Base-by-base conservation (phyloP, 257 asterid genomes). In the Primulina huaijiensis region DNA sequence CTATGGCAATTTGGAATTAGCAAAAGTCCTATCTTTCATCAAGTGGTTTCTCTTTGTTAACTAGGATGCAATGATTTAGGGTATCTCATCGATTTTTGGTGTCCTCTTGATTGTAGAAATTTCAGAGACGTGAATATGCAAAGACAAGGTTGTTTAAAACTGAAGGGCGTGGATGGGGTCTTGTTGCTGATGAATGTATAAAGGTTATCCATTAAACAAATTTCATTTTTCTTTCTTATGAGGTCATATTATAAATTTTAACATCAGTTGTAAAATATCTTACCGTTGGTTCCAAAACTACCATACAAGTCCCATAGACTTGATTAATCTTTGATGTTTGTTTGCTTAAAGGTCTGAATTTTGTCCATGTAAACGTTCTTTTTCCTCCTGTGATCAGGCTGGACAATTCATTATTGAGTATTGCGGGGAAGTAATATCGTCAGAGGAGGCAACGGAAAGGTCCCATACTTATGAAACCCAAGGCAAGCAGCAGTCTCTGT, bases 131-230 rank as follows among this genome's bases (percentile, higher is more conserved):
- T 69, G 90, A 88, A 75, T 82, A 87, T 68, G 90, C 87, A n/a
- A 83, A 87, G 76, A 86, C 87, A 52, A 90, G 77, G 84, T 75
- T 92, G 84, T 84, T 87, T 78, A 80, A 85, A 67, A 92, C 97
- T 69, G 93, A 87, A 74, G 97, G 96, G 68, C 90, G 95, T 75
- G 97, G 98, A 64, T 92, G 98, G 94, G 98, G 96, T 79, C 95
- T 92, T 82, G 78, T 70, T 16, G 87, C 98, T 46, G 92, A 87
- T 69, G 89, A 90, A 68, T 68, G 74, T 71, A 82, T 92, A 16
- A 81, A 87, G 95, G 98, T 88, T 84, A 77, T 71, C 65, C 25
- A 62, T 76, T 72, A 63, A 66, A 64, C 64, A 65, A 57, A 67
- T 79, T 57, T 65, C 25, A 5, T 68, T 23, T 57, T 66, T 33